phyloP scores from a whole-genome alignment of 108 stramenopile genomes.

The Heterococcus sp. region DNA sequence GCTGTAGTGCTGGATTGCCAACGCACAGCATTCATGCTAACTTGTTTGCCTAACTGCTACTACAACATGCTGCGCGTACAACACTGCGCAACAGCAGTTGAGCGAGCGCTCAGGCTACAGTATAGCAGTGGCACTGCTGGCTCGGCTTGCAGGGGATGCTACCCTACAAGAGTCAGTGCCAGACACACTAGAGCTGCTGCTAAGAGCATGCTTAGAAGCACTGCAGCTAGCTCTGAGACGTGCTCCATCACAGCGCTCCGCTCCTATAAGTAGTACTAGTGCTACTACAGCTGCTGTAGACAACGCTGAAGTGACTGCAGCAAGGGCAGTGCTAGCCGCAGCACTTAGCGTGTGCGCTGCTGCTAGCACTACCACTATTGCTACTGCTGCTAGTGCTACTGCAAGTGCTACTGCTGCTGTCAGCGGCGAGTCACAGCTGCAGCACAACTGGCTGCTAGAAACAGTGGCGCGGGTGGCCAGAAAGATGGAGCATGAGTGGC shows the following conservation, averaged over 20 bases:
- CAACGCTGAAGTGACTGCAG: not conserved
- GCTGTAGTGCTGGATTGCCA: no score
- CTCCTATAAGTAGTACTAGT: not conserved
- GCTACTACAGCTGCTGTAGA: not conserved
- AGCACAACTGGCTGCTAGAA: slow-evolving; percentile 22
- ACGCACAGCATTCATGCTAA: no score
- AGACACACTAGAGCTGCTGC: slow-evolving; percentile 32
- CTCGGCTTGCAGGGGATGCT: not conserved
- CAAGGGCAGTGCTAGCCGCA: not conserved
- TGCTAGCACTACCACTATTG: no score
- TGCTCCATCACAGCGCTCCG: not conserved
- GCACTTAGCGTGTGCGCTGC: not conserved
- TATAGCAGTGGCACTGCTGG: not conserved
- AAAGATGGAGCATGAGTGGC: slow-evolving; percentile 34
- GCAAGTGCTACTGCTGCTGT: no score
- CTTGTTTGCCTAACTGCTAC: no score
- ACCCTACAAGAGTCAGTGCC: slow-evolving; percentile 24
- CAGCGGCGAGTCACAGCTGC: no score
- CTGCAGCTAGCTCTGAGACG: slow-evolving; percentile 10
- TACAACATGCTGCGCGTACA: no score
- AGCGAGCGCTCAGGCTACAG: no score
- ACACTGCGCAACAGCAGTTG: no score
- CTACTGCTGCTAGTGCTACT: no score
- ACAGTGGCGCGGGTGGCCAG: slow-evolving; percentile 25
- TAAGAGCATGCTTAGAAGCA: slow-evolving; percentile 20